These are phyloP conservation scores for Camellia lanceoleosa DNA, from an alignment of 148 eudicot genomes.

Conservation along the genomic window DNA sequence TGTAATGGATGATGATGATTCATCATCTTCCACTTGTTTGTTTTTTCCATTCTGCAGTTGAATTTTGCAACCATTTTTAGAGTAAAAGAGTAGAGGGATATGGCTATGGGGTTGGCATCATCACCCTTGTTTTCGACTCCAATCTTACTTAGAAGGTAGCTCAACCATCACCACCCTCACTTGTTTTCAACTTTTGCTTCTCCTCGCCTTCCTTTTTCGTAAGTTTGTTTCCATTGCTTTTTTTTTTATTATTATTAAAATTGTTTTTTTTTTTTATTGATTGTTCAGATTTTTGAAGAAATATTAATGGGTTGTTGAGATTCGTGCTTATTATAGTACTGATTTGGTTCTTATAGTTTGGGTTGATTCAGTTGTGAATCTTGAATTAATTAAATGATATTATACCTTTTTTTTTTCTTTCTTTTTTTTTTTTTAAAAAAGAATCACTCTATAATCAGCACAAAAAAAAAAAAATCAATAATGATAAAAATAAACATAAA, in stretches of 20 bases:
- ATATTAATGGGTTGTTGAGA: neutral
- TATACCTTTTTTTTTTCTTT: neutral
- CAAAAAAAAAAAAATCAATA: neutral
- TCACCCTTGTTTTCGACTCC: constrained; percentile 22
- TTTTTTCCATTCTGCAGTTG: neutral
- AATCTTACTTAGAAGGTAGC: neutral
- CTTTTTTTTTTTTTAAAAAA: too few relatives aligned
- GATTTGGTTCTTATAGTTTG: neutral
- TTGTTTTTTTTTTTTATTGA: neutral
- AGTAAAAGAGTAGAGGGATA: constrained; percentile 14
- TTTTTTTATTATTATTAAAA: neutral
- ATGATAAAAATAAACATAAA: neutral
- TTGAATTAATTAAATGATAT: neutral
- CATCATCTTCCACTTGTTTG: neutral
- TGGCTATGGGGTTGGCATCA: constrained; percentile 33
- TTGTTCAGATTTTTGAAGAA: constrained; percentile 1
- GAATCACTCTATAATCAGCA: neutral
- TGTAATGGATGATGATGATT: neutral
- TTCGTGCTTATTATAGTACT: neutral
- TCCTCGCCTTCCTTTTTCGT: constrained; percentile 35
- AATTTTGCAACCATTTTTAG: neutral
- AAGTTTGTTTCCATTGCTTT: constrained; percentile 21
- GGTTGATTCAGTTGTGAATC: neutral
- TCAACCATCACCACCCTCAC: constrained; percentile 4
- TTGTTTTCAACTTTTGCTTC: constrained; percentile 20